These are phyloP conservation scores for Ogataea parapolymorpha DNA, from an alignment of 805 yeast species.

Conservation along the genomic window DNA sequence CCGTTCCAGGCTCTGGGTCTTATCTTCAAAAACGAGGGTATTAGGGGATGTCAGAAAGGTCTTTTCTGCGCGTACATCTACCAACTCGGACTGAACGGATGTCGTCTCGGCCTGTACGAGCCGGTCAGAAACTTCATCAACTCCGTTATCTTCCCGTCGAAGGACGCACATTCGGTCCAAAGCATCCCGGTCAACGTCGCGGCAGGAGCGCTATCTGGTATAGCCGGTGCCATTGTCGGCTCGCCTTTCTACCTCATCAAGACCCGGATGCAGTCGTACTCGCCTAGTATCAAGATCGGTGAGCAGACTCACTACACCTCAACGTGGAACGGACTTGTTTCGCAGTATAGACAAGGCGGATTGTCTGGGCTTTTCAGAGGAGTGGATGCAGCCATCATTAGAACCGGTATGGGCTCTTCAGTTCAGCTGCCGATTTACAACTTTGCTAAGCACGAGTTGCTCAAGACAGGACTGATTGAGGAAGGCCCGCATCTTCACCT, in stretches of 20 bases:
- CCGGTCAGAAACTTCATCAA: slow-evolving; percentile 70
- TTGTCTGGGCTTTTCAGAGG: slow-evolving; percentile 80
- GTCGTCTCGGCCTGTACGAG: slow-evolving; percentile 91
- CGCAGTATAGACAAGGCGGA: slow-evolving; percentile 68
- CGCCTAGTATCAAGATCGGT: slow-evolving; percentile 65
- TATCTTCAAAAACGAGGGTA: slow-evolving; percentile 77
- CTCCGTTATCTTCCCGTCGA: slow-evolving; percentile 46
- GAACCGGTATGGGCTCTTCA: slow-evolving; percentile 95
- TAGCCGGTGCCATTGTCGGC: slow-evolving; percentile 84
- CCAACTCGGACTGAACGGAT: slow-evolving; percentile 89
- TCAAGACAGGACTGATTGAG: slow-evolving; percentile 46
- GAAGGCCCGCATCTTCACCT: slow-evolving; percentile 74
- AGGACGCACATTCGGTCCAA: slow-evolving; percentile 48
- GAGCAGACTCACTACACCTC: slow-evolving; percentile 86
- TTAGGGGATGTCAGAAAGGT: slow-evolving; percentile 87
- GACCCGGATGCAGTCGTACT: slow-evolving; percentile 95
- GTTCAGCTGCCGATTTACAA: slow-evolving; percentile 92
- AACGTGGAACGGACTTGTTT: slow-evolving; percentile 61
- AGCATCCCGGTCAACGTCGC: slow-evolving; percentile 58
- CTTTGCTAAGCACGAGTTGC: slow-evolving; percentile 62
- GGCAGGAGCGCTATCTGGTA: slow-evolving; percentile 82
- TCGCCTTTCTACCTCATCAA: slow-evolving; percentile 91
- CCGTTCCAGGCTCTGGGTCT: slow-evolving; percentile 79
- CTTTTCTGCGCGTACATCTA: slow-evolving; percentile 83
- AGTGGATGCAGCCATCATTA: slow-evolving; percentile 87